Base-by-base conservation (phyloP, 768 basidiomycete genomes). In the Calocera cornea region DNA sequence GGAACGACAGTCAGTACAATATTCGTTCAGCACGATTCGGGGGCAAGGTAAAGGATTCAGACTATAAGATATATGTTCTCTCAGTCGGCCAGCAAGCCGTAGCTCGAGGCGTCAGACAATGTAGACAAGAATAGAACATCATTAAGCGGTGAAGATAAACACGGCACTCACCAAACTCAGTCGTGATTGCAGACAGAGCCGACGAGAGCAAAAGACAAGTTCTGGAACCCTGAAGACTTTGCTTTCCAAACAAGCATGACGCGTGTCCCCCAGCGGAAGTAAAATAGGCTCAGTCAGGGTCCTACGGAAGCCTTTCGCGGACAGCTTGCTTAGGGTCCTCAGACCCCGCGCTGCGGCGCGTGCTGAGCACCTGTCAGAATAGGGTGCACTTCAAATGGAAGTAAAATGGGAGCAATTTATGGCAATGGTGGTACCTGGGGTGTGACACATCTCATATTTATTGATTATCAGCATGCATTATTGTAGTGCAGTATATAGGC, bases 91-190 rank as follows among this genome's bases (percentile, higher is more conserved):
- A 60, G 5, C 11, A 16, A 33, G 54, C 54, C 27, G 14, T 60
- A 60, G 54, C 54, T 60, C 10, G 14, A 33, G 27, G 14, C 54
- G 54, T 60, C 54, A 60, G 54, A 60, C 54, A 60, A 60, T 60
- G 54, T 60, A 60, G 54, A 60, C 54, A 60, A 60, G 54, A 60
- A 60, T 33, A 60, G 22, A 60, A 60, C 54, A 60, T 60, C 54
- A 60, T 60, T 33, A 60, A 60, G 54, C 36, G 36, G 27, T 10
- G 14, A 27, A 29, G 31, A 60, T 33, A 19, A 10, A 33, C 11
- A 12, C 16, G 5, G 14, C 27, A 60, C 54, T 60, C 19, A 60
- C 54, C 44, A 47, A n/a, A n/a, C n/a, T n/a, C n/a, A n/a, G n/a
- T n/a, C 40, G 40, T 10, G 40, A 10, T 41, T 19, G 40, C 19